Percentiles rank a stretch among this genome's conserved stretches.
Evolutionary conservation across 1,284 basidiomycete genomes (phyloP).

Genomic region (Thelephora terrestris): DNA sequence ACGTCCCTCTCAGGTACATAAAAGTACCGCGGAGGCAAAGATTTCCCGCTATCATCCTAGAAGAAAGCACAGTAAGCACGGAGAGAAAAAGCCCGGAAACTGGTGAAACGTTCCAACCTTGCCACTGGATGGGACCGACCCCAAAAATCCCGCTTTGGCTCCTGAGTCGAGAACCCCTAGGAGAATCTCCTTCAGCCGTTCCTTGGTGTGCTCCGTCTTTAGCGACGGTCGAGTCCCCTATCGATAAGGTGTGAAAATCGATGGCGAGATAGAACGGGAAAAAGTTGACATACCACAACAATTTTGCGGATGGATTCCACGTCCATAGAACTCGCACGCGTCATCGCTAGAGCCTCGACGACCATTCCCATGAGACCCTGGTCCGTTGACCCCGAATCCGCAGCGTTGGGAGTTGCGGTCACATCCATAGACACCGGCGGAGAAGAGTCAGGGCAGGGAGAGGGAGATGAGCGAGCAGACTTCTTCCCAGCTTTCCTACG

Average conservation of each 20-base stretch:
- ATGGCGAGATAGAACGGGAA: background rate
- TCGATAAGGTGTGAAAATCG: background rate
- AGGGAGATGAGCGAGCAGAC: background rate
- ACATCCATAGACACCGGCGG: background rate
- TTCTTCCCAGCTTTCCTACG: background rate
- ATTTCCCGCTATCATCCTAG: conserved; percentile 39
- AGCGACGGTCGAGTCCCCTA: conserved; percentile 41
- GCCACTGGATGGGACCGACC: conserved; percentile 1
- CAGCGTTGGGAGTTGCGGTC: background rate
- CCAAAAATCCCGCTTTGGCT: conserved; percentile 2
- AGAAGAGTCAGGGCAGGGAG: background rate
- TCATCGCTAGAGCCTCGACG: conserved; percentile 61
- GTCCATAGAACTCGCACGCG: conserved; percentile 58
- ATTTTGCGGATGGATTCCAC: conserved; percentile 39
- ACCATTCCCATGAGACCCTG: conserved; percentile 49
- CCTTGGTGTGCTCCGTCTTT: conserved; percentile 21
- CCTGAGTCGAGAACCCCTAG: conserved; percentile 8
- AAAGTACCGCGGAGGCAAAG: conserved; percentile 62
- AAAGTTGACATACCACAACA: conserved; percentile 20
- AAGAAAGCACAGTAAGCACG: conserved; percentile 4
- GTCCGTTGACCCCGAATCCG: conserved; percentile 1
- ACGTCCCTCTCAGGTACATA: conserved; percentile 63
- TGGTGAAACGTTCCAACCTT: conserved; percentile 2
- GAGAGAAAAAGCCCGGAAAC: background rate
- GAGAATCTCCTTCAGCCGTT: conserved; percentile 2